Conservation (phyloP, 1,284 basidiomycete species). For the Quambalaria eucalypti region DNA sequence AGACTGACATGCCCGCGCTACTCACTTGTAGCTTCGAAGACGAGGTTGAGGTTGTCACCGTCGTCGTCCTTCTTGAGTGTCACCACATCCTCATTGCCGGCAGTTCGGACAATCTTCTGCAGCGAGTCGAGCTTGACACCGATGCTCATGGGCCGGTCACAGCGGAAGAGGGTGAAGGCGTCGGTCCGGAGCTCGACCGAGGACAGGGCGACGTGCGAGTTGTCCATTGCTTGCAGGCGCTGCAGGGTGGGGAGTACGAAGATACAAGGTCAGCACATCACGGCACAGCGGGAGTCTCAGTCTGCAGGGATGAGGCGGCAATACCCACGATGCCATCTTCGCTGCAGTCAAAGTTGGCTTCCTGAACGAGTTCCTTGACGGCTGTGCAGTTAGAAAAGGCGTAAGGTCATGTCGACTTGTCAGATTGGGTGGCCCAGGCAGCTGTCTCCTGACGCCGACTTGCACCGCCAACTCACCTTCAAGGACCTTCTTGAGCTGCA, state of each 20-base stretch:
- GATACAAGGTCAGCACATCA: not conserved
- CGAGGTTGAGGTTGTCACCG: slow-evolving; percentile 76
- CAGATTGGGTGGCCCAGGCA: not conserved
- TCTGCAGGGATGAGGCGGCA: not conserved
- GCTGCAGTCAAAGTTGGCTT: slow-evolving; percentile 95
- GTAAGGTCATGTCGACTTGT: not conserved
- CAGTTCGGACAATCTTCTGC: slow-evolving; percentile 93
- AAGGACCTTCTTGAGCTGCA: slow-evolving; percentile 40
- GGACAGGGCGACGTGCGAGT: slow-evolving; percentile 96
- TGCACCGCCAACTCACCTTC: slow-evolving; percentile 14
- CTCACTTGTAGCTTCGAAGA: slow-evolving; percentile 83
- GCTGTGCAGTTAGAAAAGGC: slow-evolving; percentile 50
- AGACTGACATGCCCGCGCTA: no score
- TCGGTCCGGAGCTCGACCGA: slow-evolving; percentile 58
- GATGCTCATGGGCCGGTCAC: slow-evolving; percentile 83
- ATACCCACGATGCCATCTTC: slow-evolving; percentile 77
- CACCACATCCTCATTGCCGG: slow-evolving; percentile 89
- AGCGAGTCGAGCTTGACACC: slow-evolving; percentile 62
- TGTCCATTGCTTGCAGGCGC: slow-evolving; percentile 87
- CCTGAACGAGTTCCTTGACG: slow-evolving; percentile 92
- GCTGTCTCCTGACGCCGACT: not conserved
- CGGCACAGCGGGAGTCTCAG: not conserved
- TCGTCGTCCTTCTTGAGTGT: slow-evolving; percentile 87
- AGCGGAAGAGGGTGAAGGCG: slow-evolving; percentile 59
- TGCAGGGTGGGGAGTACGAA: slow-evolving; percentile 2